Base-by-base conservation (phyloP, 352 stramenopile species). In the Elongisporangium senticosum region DNA sequence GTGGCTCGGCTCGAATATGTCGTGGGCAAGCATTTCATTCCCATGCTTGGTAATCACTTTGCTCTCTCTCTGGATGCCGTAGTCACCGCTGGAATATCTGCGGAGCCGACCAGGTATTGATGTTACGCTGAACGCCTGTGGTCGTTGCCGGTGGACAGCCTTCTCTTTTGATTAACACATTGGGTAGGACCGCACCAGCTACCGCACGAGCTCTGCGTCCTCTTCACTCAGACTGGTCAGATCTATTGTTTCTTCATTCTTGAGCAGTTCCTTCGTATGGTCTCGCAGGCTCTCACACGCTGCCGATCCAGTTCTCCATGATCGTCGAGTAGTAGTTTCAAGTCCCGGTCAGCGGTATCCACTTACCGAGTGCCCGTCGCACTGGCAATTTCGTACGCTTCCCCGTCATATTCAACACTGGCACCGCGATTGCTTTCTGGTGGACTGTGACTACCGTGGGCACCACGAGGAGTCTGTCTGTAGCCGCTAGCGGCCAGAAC, bases 351-450 rank as follows among this genome's bases (percentile, higher is more conserved):
- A 65, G 10, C 3, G 58, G 64, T 10, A 70, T 33, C 55, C 64
- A 66, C 15, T 24, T 49, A 2, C 64, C 64, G 0, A 71, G 33
- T 4, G 61, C 52, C 19, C 53, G 28, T 19, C 62, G 53, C 5
- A 7, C 20, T 5, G 64, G 64, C 2, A 67, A 47, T 17, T 63
- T 62, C 54, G 24, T 62, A n/a, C 0, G 23, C 19, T 43, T 48
- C 7, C 62, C 66, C 4, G 59, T 28, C 6, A 72, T 10, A 11
- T 62, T 72, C 19, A 73, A 13, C 2, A 70, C 43, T 1, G 51
- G 37, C 0, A 67, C 43, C 2, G 55, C 15, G 4, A 59, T 47
- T 3, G 56, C 39, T 15, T 57, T 24, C 1, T 14, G 2, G 2
- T 57, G 24, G 0, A 52, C 58, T 14, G 40, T 37, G 28, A 39